A percentile compares a stretch with the other conserved stretches of the same genome.
Evolutionary conservation across 768 basidiomycete genomes (phyloP).

Genomic region (Solioccasus polychromus): DNA sequence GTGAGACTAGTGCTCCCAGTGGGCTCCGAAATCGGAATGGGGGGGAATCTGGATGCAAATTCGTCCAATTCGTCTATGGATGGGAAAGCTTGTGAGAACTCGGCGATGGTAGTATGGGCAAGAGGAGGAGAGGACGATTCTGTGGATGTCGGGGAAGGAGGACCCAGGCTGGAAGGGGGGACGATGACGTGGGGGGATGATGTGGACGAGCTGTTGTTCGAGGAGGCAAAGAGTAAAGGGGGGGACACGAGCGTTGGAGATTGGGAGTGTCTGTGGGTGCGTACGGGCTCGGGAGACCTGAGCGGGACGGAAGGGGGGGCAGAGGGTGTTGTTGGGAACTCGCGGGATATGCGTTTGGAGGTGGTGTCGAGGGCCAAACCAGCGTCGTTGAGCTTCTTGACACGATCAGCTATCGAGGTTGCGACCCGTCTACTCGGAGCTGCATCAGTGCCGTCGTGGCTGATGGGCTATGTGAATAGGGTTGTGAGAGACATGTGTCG

Average conservation of each 20-base stretch:
- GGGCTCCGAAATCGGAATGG: slow-evolving; percentile 42
- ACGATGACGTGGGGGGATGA: slow-evolving; percentile 66
- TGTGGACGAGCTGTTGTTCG: slow-evolving; percentile 30
- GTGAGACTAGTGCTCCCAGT: slow-evolving; percentile 32
- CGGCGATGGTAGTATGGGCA: slow-evolving; percentile 42
- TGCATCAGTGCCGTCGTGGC: slow-evolving; percentile 17
- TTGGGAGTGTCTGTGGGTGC: slow-evolving; percentile 41
- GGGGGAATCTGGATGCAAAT: slow-evolving; percentile 45
- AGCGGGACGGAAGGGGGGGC: slow-evolving; percentile 22
- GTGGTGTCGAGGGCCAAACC: slow-evolving; percentile 63
- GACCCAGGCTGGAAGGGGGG: slow-evolving; percentile 66
- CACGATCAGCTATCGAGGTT: slow-evolving; percentile 78
- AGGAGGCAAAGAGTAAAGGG: slow-evolving; percentile 17
- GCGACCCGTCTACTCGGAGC: slow-evolving; percentile 46
- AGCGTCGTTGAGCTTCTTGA: slow-evolving; percentile 69
- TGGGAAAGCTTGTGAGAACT: slow-evolving; percentile 68
- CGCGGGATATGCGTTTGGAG: slow-evolving; percentile 58
- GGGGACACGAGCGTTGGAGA: slow-evolving; percentile 34
- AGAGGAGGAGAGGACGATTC: slow-evolving; percentile 60
- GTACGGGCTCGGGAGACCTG: slow-evolving; percentile 30
- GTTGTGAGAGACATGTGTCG: slow-evolving; percentile 3
- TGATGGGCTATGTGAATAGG: slow-evolving; percentile 13
- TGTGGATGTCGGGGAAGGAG: slow-evolving; percentile 72
- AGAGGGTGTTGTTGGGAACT: slow-evolving; percentile 41
- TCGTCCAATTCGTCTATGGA: slow-evolving; percentile 76